A percentile compares a stretch with the other conserved stretches of the same genome.
phyloP scores from a whole-genome alignment of 306 rosid genomes.

The Erythrophleum fordii region DNA sequence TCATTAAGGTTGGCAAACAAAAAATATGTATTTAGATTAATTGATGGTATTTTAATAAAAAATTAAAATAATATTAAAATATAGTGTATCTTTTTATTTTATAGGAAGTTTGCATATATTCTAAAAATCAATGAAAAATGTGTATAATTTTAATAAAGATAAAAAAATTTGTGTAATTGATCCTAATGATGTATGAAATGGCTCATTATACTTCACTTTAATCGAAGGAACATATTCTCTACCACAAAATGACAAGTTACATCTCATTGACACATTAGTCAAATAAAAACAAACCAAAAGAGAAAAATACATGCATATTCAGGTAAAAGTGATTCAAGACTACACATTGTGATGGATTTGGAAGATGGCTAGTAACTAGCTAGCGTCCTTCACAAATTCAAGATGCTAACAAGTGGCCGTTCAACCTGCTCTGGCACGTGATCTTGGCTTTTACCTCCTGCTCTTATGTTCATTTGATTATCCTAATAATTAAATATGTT shows the following conservation, averaged over 20 bases:
- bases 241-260: constrained; percentile 33
- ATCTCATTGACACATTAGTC: not conserved
- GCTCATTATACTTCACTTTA: not conserved
- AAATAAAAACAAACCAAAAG: constrained; percentile 26
- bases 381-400: constrained; percentile 28
- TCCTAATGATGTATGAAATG: not conserved
- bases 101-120: too few species aligned
- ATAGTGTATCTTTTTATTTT: too few species aligned
- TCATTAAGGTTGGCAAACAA: too few species aligned
- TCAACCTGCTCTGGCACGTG: constrained; percentile 44
- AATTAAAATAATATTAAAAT: too few species aligned
- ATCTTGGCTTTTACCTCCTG: constrained; percentile 43
- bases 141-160: too few species aligned
- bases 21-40: too few species aligned
- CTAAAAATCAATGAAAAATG: too few species aligned
- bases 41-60: too few species aligned
- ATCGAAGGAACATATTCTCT: not conserved
- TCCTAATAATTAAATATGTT: constrained; percentile 2
- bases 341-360: constrained; percentile 19
- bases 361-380: constrained; percentile 22
- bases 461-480: not conserved
- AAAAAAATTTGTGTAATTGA: too few species aligned
- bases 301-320: not conserved
- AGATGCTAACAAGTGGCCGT: constrained; percentile 29
- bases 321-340: constrained; percentile 6